Percentiles rank a stretch among this genome's conserved stretches.
These are phyloP conservation scores for Cladophialophora chaetospira DNA, from an alignment of 2,329 filamentous ascomycete genomes.

Conservation along the genomic window DNA sequence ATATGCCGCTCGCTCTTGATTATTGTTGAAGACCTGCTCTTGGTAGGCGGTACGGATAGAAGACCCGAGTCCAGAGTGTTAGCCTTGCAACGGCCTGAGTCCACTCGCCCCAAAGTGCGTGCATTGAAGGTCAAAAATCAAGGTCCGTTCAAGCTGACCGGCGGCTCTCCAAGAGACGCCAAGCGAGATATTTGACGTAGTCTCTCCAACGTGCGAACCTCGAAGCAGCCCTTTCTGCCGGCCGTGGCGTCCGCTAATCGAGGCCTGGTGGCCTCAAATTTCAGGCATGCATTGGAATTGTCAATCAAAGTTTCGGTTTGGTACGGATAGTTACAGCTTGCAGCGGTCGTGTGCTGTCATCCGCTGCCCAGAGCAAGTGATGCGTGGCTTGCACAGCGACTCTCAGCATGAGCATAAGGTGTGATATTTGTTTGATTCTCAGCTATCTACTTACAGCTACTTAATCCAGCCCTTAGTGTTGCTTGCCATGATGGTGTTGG, in stretches of 20 bases:
- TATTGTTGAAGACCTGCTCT: too few relatives aligned
- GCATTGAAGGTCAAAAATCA: not conserved
- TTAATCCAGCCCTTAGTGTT: slow-evolving; percentile 2
- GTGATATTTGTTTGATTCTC: slow-evolving; percentile 7
- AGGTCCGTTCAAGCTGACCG: slow-evolving; percentile 6
- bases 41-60: not conserved
- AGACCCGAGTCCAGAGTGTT: not conserved
- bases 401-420: not conserved
- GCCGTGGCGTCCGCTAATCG: not conserved
- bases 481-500: not conserved
- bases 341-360: not conserved
- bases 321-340: too few relatives aligned
- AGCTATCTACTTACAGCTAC: slow-evolving; percentile 17
- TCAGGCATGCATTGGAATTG: not conserved
- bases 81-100: too few relatives aligned
- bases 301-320: not conserved
- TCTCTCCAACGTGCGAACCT: not conserved
- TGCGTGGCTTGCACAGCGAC: not conserved
- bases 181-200: not conserved
- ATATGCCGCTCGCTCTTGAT: too few relatives aligned
- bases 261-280: not conserved
- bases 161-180: slow-evolving; percentile 4
- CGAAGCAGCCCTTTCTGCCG: not conserved
- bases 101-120: not conserved
- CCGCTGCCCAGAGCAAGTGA: not conserved